phyloP scores from a whole-genome alignment of 2,329 filamentous ascomycete genomes.

The Botryotinia narcissicola region DNA sequence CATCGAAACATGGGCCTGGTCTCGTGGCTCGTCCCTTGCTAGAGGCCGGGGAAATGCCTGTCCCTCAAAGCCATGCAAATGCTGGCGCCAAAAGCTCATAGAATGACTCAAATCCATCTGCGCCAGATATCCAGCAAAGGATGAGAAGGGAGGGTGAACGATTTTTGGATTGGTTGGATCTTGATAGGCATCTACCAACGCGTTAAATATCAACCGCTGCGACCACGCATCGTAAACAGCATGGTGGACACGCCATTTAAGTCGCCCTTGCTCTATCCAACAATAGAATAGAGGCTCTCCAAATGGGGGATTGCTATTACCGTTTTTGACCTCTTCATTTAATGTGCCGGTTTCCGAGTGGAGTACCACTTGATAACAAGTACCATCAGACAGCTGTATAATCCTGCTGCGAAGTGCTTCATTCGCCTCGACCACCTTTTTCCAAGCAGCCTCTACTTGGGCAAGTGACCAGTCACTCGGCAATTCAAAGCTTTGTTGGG shows the following conservation, averaged over 20 bases:
- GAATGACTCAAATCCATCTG: not conserved
- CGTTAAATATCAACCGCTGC: not conserved
- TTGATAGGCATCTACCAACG: not conserved
- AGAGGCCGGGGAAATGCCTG: not conserved
- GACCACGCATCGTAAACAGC: not conserved
- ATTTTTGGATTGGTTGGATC: not conserved
- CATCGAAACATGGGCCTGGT: not conserved
- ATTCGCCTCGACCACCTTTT: not conserved
- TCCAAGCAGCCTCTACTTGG: not conserved
- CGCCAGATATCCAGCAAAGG: not conserved
- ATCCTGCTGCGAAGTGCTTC: not conserved
- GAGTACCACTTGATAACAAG: not conserved
- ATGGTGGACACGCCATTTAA: not conserved
- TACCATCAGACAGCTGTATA: not conserved
- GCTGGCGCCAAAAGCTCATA: not conserved
- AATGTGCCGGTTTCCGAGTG: not conserved
- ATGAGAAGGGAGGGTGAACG: not conserved
- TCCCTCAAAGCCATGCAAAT: not conserved
- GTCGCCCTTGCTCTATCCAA: not conserved
- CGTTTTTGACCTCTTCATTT: not conserved
- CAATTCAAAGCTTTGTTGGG: not conserved
- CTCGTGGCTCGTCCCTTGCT: not conserved
- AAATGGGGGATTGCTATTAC: not conserved
- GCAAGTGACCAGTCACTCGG: not conserved
- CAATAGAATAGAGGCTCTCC: not conserved